Percentiles rank a stretch among this genome's conserved stretches.
These are phyloP conservation scores for Gossypium davidsonii DNA, from an alignment of 441 rosid genomes.

Conservation along the genomic window DNA sequence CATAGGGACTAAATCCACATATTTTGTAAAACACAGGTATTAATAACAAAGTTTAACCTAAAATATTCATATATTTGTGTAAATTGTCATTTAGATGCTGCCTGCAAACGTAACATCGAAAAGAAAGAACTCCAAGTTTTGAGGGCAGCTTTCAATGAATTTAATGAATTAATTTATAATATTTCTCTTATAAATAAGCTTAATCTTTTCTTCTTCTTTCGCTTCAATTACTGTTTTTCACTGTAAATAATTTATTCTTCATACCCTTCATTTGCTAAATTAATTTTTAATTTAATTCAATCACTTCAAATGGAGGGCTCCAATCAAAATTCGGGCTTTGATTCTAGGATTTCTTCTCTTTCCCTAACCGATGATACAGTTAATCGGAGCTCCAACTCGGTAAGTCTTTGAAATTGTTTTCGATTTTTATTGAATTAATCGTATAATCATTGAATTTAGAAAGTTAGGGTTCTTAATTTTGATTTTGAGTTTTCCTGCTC, in stretches of 20 bases:
- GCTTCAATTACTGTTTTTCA: background rate
- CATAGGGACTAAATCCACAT: too few species aligned
- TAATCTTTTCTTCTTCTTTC: background rate
- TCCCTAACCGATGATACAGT: background rate
- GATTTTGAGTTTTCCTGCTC: background rate
- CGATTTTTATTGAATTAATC: background rate
- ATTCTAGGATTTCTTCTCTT: conserved; percentile 21
- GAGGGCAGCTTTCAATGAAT: too few species aligned
- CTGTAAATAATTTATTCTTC: background rate
- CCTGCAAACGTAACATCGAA: too few species aligned
- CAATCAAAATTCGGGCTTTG: conserved; percentile 5
- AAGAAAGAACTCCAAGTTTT: too few species aligned
- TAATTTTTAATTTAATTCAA: background rate
- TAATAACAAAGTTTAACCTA: too few species aligned
- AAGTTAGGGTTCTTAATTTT: background rate
- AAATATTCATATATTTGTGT: too few species aligned
- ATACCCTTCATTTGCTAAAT: background rate
- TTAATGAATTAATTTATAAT: background rate
- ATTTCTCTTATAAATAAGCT: background rate
- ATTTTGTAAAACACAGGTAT: too few species aligned
- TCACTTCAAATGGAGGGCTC: conserved; percentile 20
- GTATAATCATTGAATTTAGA: background rate
- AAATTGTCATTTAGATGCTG: too few species aligned
- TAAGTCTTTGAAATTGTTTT: conserved; percentile 8
- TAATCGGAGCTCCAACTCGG: conserved; percentile 6